phyloP scores from a whole-genome alignment of 139 green algal species.

The Closterium sp. region DNA sequence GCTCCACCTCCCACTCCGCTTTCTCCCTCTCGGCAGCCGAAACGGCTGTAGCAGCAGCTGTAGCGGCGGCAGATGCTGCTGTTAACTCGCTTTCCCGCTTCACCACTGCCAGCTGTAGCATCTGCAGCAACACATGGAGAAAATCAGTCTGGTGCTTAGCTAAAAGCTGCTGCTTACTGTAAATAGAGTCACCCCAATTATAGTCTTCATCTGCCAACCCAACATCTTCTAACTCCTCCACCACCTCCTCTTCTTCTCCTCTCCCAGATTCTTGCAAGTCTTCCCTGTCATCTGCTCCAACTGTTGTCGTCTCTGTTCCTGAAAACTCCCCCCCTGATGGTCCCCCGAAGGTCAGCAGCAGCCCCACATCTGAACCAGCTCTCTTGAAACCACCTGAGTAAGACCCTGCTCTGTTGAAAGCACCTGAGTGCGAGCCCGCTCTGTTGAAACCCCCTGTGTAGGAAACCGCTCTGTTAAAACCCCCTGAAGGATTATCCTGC shows the following conservation, averaged over 20 bases:
- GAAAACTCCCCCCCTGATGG: background rate
- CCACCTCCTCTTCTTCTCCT: background rate
- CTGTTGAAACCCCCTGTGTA: background rate
- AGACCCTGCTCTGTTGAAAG: background rate
- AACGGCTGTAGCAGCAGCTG: background rate
- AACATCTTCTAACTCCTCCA: background rate
- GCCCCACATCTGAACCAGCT: background rate
- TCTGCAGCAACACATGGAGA: background rate
- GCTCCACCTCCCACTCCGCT: background rate
- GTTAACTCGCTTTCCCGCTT: background rate
- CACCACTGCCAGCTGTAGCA: background rate
- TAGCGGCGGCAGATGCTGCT: background rate
- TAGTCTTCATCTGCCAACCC: background rate
- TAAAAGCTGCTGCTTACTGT: background rate
- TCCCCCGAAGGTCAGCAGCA: background rate
- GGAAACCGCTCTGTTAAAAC: background rate
- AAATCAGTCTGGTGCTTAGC: background rate
- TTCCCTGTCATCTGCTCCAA: background rate
- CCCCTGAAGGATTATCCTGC: background rate
- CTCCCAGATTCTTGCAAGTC: background rate
- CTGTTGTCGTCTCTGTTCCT: background rate
- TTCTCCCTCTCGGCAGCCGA: background rate
- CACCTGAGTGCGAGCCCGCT: background rate
- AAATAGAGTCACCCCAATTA: background rate
- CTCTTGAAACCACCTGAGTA: background rate